Evolutionary conservation across 2,329 filamentous ascomycete genomes (phyloP), one percentile per base, ranked within the genome.

Genomic region (Pseudogymnoascus sp.): DNA sequence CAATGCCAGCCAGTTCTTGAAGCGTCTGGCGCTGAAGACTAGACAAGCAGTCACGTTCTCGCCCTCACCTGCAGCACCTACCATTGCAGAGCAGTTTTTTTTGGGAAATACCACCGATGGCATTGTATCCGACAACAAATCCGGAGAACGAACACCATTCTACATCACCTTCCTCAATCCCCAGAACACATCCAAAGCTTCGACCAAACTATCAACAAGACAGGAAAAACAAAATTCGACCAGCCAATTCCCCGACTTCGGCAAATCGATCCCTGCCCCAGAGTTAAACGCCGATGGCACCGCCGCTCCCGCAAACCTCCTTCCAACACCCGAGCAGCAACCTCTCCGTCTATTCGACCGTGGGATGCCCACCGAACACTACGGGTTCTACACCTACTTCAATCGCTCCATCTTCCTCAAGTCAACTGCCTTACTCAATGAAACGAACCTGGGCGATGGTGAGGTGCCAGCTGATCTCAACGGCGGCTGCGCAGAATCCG

Each of bases 341-440:
- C 93, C 91, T 0, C 79, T 97, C 11, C 85, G 90, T 1, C 82
- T 97, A 0, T 97, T 87, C 74, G 91, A 97, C 73, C 89, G 92
- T 18, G 92, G 89, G 16, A 79, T 89, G 28, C 77, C 82, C 1
- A 88, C 87, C 0, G 93, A 97, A 74, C 91, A 96, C 75, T 97
- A 95, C 74, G 91, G 91, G 2, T 97, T 97, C 77, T 97, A 96
- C 77, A 90, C 84, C 0, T 95, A 96, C 78, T 97, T 90, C 75
- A 87, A 92, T 75, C 90, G 92, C 67, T 89, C 88, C 7, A 90
- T 96, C 66, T 96, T 93, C 77, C 80, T 96, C 66, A 85, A 86
- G 68, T 86, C 84, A 14, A 76, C 80, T 10, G 75, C 75, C 0
- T 73, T 77, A 1, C 72, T 84, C 64, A 80, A 82, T 66, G 70